phyloP scores from a whole-genome alignment of 257 asterid species.

The Capsicum pubescens region DNA sequence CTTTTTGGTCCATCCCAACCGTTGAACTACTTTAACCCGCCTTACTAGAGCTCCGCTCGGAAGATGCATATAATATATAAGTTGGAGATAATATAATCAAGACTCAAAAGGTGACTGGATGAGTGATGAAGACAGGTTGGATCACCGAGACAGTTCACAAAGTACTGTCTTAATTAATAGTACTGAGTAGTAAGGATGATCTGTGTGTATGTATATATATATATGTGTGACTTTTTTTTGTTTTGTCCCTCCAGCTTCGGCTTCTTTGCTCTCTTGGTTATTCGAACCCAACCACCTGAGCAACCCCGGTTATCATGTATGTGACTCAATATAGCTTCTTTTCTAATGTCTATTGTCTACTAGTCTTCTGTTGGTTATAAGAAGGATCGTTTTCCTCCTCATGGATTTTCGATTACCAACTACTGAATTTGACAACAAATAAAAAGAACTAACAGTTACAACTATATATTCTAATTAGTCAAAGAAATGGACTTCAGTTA shows the following conservation, averaged over 20 bases:
- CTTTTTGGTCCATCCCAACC: background rate
- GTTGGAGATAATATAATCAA: background rate
- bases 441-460: background rate
- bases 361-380: background rate
- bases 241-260: too few species aligned
- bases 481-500: background rate
- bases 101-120: background rate
- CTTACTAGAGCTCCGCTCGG: constrained; percentile 30
- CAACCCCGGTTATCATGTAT: too few species aligned
- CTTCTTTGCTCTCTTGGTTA: too few species aligned
- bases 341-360: background rate
- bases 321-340: background rate
- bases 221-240: too few species aligned
- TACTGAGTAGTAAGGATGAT: background rate
- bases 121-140: background rate
- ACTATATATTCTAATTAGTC: background rate
- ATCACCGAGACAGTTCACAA: background rate
- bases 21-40: background rate
- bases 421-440: background rate
- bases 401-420: background rate
- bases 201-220: background rate
- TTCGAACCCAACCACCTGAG: too few species aligned
- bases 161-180: background rate
- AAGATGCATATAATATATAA: background rate
- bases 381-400: background rate